Evolutionary conservation across 306 rosid species (phyloP).

Genomic region (Prinsepia uniflora): DNA sequence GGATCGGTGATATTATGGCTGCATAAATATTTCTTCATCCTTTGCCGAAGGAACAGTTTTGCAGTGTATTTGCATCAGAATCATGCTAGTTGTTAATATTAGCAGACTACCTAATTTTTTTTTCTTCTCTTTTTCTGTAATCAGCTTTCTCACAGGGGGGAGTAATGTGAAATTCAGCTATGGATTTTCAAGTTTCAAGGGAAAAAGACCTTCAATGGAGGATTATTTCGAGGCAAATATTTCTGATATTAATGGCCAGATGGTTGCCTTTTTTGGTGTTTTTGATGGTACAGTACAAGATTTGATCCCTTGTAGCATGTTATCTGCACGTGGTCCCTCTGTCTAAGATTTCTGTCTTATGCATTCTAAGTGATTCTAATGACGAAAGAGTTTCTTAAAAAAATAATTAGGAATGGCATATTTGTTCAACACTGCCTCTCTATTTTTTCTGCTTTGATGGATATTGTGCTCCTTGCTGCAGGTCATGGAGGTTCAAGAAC

Average conservation of each 20-base stretch:
- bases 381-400: neutral
- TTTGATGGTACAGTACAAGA: constrained; percentile 63
- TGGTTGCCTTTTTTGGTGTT: constrained; percentile 87
- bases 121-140: neutral
- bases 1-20: neutral
- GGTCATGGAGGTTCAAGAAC: constrained; percentile 92
- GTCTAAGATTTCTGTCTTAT: neutral
- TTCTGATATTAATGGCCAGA: constrained; percentile 80
- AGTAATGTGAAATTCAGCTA: constrained; percentile 71
- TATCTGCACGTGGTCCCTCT: constrained; percentile 7
- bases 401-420: neutral
- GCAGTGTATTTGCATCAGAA: neutral
- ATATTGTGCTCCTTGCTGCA: constrained; percentile 23
- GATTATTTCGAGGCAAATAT: constrained; percentile 74
- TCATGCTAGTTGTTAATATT: neutral
- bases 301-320: constrained; percentile 12
- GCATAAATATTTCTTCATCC: neutral
- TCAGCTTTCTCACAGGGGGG: constrained; percentile 57
- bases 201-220: constrained; percentile 92
- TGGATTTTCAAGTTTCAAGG: constrained; percentile 90
- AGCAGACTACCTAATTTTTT: neutral
- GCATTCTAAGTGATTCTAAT: neutral
- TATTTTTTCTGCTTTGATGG: constrained; percentile 3
- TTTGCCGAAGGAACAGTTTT: neutral
- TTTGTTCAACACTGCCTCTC: neutral